Evolutionary conservation across 768 basidiomycete genomes (phyloP).

Genomic region (Wakefieldia striispora): DNA sequence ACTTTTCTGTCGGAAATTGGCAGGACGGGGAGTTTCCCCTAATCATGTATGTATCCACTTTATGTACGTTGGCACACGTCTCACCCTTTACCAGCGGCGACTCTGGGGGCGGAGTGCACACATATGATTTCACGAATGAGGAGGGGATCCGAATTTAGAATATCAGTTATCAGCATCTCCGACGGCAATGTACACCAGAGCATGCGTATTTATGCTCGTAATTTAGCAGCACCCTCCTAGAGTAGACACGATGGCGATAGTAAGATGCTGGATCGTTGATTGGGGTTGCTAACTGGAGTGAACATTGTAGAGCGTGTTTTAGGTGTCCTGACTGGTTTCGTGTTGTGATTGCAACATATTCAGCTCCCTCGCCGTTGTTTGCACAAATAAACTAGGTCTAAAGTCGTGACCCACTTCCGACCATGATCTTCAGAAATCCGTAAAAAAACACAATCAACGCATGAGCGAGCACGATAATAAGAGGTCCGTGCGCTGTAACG

Average conservation of each 20-base stretch:
- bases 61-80: conserved; percentile 17
- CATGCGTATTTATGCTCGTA: conserved; percentile 9
- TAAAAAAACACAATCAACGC: conserved; percentile 17
- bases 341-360: neutral
- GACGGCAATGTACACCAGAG: neutral
- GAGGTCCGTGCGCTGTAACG: conserved; percentile 37
- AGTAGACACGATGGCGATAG: neutral
- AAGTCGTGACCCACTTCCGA: conserved; percentile 12
- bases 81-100: conserved; percentile 41
- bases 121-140: conserved; percentile 37
- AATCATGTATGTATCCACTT: conserved; percentile 51
- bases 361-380: conserved; percentile 19
- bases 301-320: neutral
- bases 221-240: conserved; percentile 2
- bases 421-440: conserved; percentile 10
- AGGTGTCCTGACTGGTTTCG: neutral
- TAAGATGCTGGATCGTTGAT: neutral
- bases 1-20: conserved; percentile 58
- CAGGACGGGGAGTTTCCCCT: conserved; percentile 52
- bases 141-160: conserved; percentile 20
- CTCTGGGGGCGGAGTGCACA: conserved; percentile 46
- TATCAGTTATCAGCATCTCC: neutral
- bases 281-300: neutral
- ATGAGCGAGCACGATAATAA: conserved; percentile 24
- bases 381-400: conserved; percentile 30